Evolutionary conservation across 2,329 filamentous ascomycete genomes (phyloP), one percentile per base, ranked within the genome.

Genomic region (Fusarium cyanostomum): DNA sequence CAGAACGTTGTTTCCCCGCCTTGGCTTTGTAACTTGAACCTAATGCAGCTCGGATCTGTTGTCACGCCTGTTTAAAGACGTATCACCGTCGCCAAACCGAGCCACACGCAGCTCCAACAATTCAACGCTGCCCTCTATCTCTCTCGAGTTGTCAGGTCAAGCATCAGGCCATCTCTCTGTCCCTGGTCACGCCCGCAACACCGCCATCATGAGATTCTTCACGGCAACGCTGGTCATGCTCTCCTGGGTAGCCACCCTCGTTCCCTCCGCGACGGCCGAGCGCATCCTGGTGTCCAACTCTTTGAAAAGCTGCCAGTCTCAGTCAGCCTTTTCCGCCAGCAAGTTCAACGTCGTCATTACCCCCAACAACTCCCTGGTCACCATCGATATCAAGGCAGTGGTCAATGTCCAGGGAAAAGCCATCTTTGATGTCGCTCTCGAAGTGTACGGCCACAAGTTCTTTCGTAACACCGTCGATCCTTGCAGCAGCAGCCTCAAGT

Each of bases 261-360:
- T 56, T 6, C 48, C 66, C 6, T 13, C 33, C 31, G 56, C 52
- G 27, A 67, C 85, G 52, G 90, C 87, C 62, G 82, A 86, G 72
- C 83, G 83, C 59, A 81, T 92, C 71, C 90, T 98, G 71, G 82
- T 88, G 70, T 95, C 94, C 50, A 91, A 85, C 72, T 96, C 94
- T 21, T 84, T 97, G 66, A 92, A 91, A 76, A 85, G 90, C 30
- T 97, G 94, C 78, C 91, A 93, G 82, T 81, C 86, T 55, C 89
- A 94, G 77, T 95, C 91, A 15, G 89, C 88, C 71, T 94, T 97
- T 77, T 91, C 91, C 2, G 93, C 94, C 69, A 93, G 90, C 70
- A 84, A 94, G 59, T 97, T 97, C 85, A 89, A 96, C 68, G 90
- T 97, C 75, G 80, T 86, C 65, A 92, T 91, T 78, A 92, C 89